A percentile compares a stretch with the other conserved stretches of the same genome.
Evolutionary conservation across 805 yeast species (phyloP).

Genomic region (Brettanomyces sp.): DNA sequence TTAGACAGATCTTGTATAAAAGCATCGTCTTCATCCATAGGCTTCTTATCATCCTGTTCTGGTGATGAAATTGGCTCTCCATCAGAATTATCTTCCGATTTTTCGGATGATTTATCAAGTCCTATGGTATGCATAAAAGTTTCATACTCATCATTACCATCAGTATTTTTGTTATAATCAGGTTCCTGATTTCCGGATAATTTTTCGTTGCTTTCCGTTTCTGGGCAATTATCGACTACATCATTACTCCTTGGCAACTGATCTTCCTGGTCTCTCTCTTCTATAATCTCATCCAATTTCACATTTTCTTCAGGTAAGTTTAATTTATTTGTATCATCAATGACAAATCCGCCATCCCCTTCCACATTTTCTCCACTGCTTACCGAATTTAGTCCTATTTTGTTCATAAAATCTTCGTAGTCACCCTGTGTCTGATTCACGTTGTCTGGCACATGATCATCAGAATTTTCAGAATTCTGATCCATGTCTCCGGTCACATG

Average conservation of each 20-base stretch:
- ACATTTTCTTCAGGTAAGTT: no score
- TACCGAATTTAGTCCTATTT: slow-evolving; percentile 1
- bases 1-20: no score
- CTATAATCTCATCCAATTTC: no score
- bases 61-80: neutral
- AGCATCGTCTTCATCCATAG: no score
- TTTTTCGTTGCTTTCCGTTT: no score
- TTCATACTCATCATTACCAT: neutral
- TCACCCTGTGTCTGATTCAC: neutral
- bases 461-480: neutral
- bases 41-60: no score
- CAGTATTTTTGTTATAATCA: no score
- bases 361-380: slow-evolving; percentile 1
- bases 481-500: neutral
- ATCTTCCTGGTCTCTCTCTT: no score
- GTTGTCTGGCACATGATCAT: neutral
- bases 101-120: neutral
- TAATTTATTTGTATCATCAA: neutral
- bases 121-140: slow-evolving; percentile 1
- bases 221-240: no score
- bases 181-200: no score
- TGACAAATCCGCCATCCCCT: slow-evolving; percentile 1
- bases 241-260: no score
- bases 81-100: neutral
- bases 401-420: slow-evolving; percentile 8